A percentile compares a stretch with the other conserved stretches of the same genome.
Conservation (phyloP, 2,329 filamentous ascomycete species). For the Fusarium secorum region DNA sequence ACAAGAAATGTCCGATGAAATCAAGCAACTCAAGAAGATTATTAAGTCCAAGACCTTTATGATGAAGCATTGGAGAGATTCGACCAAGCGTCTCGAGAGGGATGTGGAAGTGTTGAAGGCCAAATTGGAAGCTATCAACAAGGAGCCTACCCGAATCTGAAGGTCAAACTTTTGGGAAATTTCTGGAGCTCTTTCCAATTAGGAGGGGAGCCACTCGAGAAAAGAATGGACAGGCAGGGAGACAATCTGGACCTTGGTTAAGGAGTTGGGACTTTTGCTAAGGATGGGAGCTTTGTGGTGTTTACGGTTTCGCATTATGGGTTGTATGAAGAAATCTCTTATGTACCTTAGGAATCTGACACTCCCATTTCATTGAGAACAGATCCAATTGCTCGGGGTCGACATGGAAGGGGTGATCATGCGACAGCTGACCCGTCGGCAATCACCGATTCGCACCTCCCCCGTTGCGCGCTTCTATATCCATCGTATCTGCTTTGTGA, state of each 20-base stretch:
- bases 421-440: not conserved
- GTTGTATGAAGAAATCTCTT: too few species aligned
- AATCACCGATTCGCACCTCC: not conserved
- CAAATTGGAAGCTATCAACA: not conserved
- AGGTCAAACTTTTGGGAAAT: not conserved
- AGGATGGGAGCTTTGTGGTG: not conserved
- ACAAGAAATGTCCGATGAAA: not conserved
- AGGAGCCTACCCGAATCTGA: not conserved
- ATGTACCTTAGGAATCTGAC: too few species aligned
- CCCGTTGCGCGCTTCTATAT: not conserved
- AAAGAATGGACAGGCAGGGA: too few species aligned
- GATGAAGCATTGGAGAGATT: not conserved
- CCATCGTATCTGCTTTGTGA: not conserved
- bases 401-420: not conserved
- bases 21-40: not conserved
- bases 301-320: too few species aligned
- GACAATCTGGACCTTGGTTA: not conserved
- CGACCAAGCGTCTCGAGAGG: not conserved
- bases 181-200: rapidly evolving
- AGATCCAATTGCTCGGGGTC: not conserved
- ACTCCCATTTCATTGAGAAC: not conserved
- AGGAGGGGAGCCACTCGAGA: not conserved
- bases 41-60: not conserved
- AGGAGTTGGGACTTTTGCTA: not conserved
- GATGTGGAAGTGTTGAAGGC: not conserved